phyloP scores from a whole-genome alignment of 257 asterid genomes.

The Solanum paucissectum region DNA sequence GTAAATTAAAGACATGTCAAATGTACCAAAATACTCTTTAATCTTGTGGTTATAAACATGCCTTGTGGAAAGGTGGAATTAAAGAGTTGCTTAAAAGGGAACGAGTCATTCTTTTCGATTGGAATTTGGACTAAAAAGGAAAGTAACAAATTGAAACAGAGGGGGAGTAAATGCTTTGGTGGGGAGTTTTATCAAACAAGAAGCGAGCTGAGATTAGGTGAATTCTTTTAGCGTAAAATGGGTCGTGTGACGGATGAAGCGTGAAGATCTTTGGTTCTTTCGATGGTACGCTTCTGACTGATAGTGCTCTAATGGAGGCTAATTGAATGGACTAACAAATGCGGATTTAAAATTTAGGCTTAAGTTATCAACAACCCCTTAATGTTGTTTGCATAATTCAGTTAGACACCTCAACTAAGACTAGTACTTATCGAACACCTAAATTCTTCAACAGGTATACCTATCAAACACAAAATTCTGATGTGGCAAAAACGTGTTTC shows the following conservation, averaged over 20 bases:
- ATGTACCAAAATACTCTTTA: neutral
- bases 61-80: neutral
- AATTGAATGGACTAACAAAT: neutral
- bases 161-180: conserved; percentile 26
- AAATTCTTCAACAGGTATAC: neutral
- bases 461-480: neutral
- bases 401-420: neutral
- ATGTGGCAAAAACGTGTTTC: neutral
- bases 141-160: neutral
- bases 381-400: neutral
- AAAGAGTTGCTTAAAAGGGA: neutral
- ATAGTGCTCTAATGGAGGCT: neutral
- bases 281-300: conserved; percentile 16
- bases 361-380: neutral
- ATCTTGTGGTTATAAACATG: neutral
- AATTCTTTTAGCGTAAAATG: conserved; percentile 54
- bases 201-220: conserved; percentile 42
- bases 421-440: neutral
- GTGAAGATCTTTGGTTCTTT: conserved; percentile 46
- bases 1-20: neutral
- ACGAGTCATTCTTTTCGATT: neutral
- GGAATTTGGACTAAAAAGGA: neutral
- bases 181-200: conserved; percentile 63
- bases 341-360: neutral
- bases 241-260: conserved; percentile 34